Percentiles rank a stretch among this genome's conserved stretches.
phyloP scores from a whole-genome alignment of 805 yeast genomes.

The Monosporozyma siamensis region DNA sequence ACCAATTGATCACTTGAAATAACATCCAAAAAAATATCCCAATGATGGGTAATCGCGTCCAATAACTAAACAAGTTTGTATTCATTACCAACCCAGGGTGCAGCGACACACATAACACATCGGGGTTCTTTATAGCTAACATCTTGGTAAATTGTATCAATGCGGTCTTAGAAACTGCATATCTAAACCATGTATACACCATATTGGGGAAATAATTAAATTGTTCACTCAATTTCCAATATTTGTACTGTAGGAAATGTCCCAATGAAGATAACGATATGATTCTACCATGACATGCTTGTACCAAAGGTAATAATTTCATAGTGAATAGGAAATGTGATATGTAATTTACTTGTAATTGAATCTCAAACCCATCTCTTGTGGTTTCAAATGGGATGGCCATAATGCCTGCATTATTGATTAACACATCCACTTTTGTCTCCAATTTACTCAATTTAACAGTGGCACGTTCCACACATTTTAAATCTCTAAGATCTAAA shows the following conservation, averaged over 20 bases:
- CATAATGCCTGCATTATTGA: slow-evolving; percentile 76
- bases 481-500: slow-evolving; percentile 44
- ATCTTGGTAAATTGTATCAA: slow-evolving; percentile 65
- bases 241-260: slow-evolving; percentile 43
- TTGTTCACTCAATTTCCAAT: slow-evolving; percentile 36
- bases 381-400: slow-evolving; percentile 62
- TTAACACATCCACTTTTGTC: slow-evolving; percentile 44
- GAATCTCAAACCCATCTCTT: slow-evolving; percentile 65
- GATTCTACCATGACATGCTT: slow-evolving; percentile 37
- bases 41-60: slow-evolving; percentile 70
- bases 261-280: slow-evolving; percentile 58
- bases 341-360: slow-evolving; percentile 68
- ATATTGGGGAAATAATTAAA: slow-evolving; percentile 56
- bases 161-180: slow-evolving; percentile 67
- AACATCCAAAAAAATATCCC: slow-evolving; percentile 66
- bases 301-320: slow-evolving; percentile 45
- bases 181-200: slow-evolving; percentile 67
- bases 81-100: slow-evolving; percentile 87
- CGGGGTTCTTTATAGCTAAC: slow-evolving; percentile 57
- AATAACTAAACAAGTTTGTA: slow-evolving; percentile 63
- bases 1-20: slow-evolving; percentile 57
- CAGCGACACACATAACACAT: slow-evolving; percentile 52
- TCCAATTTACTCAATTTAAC: slow-evolving; percentile 39
- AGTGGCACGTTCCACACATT: slow-evolving; percentile 42
- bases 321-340: slow-evolving; percentile 67